Conservation (phyloP, 257 asterid genomes). For the Nicotiana otophora region DNA sequence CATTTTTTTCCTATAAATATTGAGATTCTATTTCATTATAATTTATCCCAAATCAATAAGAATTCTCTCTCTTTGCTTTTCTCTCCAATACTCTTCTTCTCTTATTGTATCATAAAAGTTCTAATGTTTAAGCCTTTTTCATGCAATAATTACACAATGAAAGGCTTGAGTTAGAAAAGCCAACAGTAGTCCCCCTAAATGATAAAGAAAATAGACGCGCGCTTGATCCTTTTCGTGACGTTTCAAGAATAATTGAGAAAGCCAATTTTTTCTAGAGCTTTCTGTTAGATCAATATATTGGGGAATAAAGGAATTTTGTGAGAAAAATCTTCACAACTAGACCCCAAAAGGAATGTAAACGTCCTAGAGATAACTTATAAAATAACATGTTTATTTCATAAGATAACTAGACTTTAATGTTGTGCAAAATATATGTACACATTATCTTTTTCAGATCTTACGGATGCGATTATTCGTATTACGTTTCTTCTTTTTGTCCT, state of each 20-base stretch:
- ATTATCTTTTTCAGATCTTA: no score
- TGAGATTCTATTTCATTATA: no score
- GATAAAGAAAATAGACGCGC: background rate
- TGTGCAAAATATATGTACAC: no score
- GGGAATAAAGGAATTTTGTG: background rate
- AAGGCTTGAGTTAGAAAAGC: background rate
- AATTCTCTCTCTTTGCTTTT: no score
- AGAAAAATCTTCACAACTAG: background rate
- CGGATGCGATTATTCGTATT: background rate
- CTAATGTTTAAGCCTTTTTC: background rate
- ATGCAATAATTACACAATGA: no score
- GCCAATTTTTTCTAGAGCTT: background rate
- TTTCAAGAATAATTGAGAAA: background rate
- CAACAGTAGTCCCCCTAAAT: background rate
- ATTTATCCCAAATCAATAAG: no score
- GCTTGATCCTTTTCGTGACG: no score
- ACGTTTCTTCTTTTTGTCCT: constrained; percentile 2
- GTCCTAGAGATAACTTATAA: background rate
- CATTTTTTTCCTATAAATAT: no score
- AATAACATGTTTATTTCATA: no score
- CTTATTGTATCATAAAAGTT: no score
- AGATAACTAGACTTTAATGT: no score
- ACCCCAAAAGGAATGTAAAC: background rate
- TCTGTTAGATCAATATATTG: background rate
- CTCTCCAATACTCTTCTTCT: no score